phyloP scores from a whole-genome alignment of 2,329 filamentous ascomycete species.

The Fusarium napiforme region DNA sequence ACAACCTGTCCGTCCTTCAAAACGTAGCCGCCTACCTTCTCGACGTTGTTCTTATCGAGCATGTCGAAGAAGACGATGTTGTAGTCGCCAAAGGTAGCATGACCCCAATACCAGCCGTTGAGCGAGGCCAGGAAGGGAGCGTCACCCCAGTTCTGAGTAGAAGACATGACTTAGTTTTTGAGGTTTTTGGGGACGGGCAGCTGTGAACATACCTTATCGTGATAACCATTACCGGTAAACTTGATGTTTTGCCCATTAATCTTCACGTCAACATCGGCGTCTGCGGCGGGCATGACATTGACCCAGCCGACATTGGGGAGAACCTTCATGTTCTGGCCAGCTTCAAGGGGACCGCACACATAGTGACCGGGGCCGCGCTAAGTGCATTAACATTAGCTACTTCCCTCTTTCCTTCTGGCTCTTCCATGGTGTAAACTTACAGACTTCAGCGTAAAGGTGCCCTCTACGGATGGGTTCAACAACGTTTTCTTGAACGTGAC shows the following conservation, averaged over 20 bases:
- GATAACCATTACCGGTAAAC: background rate
- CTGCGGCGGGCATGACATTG: background rate
- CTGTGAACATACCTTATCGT: background rate
- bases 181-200: background rate
- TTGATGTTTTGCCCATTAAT: background rate
- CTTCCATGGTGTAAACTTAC: background rate
- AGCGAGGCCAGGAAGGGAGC: background rate
- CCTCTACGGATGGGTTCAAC: background rate
- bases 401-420: too few species aligned
- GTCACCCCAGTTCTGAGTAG: background rate
- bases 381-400: background rate
- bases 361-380: background rate
- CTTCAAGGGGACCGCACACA: background rate
- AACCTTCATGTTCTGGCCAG: background rate
- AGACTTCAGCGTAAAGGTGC: background rate
- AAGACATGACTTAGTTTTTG: background rate
- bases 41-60: background rate
- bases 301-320: background rate
- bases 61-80: background rate
- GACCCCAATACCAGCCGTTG: background rate
- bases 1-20: background rate
- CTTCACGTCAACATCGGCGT: background rate
- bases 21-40: background rate
- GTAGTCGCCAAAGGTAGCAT: background rate
- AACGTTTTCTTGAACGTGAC: background rate